Base-by-base conservation (phyloP, 345 rosid species). In the Reutealis trisperma region DNA sequence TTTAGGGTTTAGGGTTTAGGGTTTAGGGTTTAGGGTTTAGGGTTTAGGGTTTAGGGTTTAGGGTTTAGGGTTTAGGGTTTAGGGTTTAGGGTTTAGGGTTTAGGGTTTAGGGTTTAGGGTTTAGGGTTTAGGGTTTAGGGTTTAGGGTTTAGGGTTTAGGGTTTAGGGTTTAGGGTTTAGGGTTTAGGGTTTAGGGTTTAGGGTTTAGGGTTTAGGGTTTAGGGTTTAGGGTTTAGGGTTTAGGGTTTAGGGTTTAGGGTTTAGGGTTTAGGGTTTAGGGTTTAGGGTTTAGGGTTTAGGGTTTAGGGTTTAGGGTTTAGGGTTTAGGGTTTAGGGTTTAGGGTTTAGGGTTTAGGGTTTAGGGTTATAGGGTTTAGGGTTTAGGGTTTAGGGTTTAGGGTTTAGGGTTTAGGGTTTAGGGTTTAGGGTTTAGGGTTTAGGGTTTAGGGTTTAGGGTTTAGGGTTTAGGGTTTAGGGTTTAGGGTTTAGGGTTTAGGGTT, bases 91-190 rank as follows among this genome's bases (percentile, higher is more conserved):
- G 80, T 61, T 51, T 65, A 66, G 22, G 30, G 30, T 27, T 27
- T 27, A 27, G 30, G 30, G 30, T 27, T 27, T 27, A 27, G 59
- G 77, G 79, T 44, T 77, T 77, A 42, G 60, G 80, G 80, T 58
- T 77, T 77, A 58, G 68, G 75, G 75, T 32, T 76, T 67, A 18
- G 72, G 79, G 79, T 66, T 76, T 76, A 52, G 72, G 79, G 79
- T 66, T 68, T 68, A 18, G 34, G 66, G 66, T 60, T 71, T 71
- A 51, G 62, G 77, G 77, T 61, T 74, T 74, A 61, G 69, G 77
- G 75, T 70, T 77, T 69, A 60, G 75, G 80, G 75, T 70, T 77
- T 77, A 69, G 75, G 80, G 80, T 69, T 77, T 69, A 69, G 75
- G 80, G 75, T 70, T 76, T 55, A 19, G 63, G 77, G 59, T 74